phyloP scores from a whole-genome alignment of 805 yeast genomes.

The Nakazawaea wickerhamii region DNA sequence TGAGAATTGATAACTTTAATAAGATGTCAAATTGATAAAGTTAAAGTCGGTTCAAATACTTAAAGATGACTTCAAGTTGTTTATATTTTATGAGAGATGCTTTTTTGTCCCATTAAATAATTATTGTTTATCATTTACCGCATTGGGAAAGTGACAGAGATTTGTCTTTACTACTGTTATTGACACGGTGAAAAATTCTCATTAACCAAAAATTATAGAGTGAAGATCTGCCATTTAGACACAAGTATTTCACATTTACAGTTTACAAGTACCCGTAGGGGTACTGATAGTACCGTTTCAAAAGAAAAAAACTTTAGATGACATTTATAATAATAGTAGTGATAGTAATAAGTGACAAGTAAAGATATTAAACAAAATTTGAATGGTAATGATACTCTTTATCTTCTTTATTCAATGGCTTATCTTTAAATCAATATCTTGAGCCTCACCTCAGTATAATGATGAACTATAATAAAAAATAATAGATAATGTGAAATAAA shows the following conservation, averaged over 20 bases:
- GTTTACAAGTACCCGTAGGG: too few relatives aligned
- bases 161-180: background rate
- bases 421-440: too few relatives aligned
- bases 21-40: background rate
- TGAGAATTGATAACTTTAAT: too few relatives aligned
- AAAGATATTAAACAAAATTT: too few relatives aligned
- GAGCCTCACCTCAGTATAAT: too few relatives aligned
- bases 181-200: background rate
- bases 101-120: background rate
- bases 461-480: too few relatives aligned
- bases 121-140: background rate
- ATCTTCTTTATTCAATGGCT: too few relatives aligned
- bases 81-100: background rate
- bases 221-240: background rate
- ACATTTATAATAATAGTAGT: conserved; percentile 2
- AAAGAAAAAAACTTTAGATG: background rate
- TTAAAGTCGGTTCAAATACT: too few relatives aligned
- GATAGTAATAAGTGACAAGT: background rate
- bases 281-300: too few relatives aligned
- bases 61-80: background rate
- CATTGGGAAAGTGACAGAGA: background rate
- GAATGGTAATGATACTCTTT: background rate
- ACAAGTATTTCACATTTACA: too few relatives aligned
- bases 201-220: too few relatives aligned
- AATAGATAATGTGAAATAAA: too few relatives aligned